A percentile compares a stretch with the other conserved stretches of the same genome.
phyloP scores from a whole-genome alignment of 495 filamentous ascomycete species.

The Xylaria cubensis region DNA sequence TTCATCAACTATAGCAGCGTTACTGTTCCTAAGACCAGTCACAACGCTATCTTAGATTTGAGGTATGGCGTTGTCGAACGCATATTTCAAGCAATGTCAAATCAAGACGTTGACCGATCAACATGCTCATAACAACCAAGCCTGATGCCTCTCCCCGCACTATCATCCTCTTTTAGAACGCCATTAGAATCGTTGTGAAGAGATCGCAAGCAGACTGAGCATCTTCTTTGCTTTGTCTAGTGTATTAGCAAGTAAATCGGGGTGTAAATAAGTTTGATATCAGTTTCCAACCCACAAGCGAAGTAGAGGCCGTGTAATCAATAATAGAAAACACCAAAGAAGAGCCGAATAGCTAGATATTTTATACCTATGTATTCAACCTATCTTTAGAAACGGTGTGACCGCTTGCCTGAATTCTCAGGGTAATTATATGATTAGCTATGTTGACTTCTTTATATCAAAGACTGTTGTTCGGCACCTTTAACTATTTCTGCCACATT shows the following conservation, averaged over 20 bases:
- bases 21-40: slow-evolving; percentile 8
- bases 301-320: neutral
- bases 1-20: slow-evolving; percentile 9
- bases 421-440: neutral
- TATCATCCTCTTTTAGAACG: neutral
- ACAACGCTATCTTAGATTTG: slow-evolving; percentile 8
- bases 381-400: neutral
- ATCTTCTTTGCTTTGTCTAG: neutral
- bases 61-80: slow-evolving; percentile 20
- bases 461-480: neutral
- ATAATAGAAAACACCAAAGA: neutral
- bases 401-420: neutral
- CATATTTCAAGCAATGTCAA: slow-evolving; percentile 14
- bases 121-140: neutral
- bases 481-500: neutral
- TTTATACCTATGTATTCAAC: neutral
- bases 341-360: neutral
- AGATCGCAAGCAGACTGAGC: neutral
- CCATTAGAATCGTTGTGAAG: neutral
- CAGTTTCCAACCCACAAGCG: neutral
- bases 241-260: neutral
- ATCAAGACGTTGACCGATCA: neutral
- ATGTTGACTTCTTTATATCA: neutral
- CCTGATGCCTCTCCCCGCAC: neutral
- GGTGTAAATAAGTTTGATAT: neutral